Base-by-base conservation (phyloP, 2,329 filamentous ascomycete species). In the Zasmidium citrigriseum region DNA sequence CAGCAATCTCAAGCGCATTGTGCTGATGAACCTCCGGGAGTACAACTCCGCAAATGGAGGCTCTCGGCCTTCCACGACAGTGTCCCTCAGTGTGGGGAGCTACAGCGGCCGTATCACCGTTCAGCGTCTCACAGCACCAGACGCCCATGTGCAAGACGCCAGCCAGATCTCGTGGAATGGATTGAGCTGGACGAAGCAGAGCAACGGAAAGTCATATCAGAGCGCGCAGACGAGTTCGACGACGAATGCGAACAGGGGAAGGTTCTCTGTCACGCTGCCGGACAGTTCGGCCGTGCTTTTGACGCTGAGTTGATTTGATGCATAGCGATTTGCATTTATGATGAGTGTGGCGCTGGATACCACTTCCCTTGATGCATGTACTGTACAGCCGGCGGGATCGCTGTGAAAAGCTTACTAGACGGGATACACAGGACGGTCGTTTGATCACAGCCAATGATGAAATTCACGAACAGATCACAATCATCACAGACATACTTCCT, bases 91-190 rank as follows among this genome's bases (percentile, higher is more conserved):
- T 46, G 10, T 54, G 14, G 50, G 56, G 47, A 52, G 34, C 18
- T 57, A 57, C 38, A 47, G 41, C 46, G 51, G 54, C 20, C 47
- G 20, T 23, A 51, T 59, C 29, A 53, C 27, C 4, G 50, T 59
- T 2, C 54, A 62, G 14, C 54, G 51, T 12, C 27, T 62, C 21
- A 62, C 60, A 14, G 60, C 60, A n/a, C 45, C 53, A 3, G 60
- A 50, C 27, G 56, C 54, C 3, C 48, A 58, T 20, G 46, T 59
- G 16, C 49, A 54, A 20, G 60, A 62, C 25, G 56, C 60, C 1
- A 59, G 57, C n/a, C 54, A 59, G 53, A 57, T 62, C 34, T 59
- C 60, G 16, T 62, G 60, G 60, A 59, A 59, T 38, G 57, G 60
- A 1, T 46, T 52, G 9, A 54, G 48, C 44, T 62, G 60, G 60